Conservation (phyloP, 768 basidiomycete genomes). For the Suillus plorans region DNA sequence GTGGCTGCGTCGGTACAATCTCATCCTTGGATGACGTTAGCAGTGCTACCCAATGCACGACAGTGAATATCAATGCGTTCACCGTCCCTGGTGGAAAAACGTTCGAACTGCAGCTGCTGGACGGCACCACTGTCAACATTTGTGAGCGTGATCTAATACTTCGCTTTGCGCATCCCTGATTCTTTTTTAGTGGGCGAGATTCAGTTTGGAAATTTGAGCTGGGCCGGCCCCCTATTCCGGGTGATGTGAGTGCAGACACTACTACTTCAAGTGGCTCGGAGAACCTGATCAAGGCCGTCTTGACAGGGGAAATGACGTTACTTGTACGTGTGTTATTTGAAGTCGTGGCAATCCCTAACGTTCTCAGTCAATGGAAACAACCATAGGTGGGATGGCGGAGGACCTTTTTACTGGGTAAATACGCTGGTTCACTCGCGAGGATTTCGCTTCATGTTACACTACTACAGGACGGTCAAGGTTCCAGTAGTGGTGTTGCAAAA, state of each 20-base stretch:
- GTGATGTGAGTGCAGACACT: constrained; percentile 37
- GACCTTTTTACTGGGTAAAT: constrained; percentile 43
- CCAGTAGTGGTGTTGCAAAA: constrained; percentile 14
- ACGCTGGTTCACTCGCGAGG: background rate
- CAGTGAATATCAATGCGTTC: constrained; percentile 56
- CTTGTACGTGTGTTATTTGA: constrained; percentile 36
- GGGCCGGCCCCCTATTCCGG: constrained; percentile 55
- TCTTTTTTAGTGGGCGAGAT: constrained; percentile 52
- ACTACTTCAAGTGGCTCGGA: background rate
- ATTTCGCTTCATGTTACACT: background rate
- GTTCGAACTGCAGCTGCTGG: constrained; percentile 44
- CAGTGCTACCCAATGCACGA: constrained; percentile 53
- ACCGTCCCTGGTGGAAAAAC: constrained; percentile 55
- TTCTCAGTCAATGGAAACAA: constrained; percentile 40
- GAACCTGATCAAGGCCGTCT: background rate
- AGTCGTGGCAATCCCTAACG: background rate
- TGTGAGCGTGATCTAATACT: constrained; percentile 35
- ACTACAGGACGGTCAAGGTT: constrained; percentile 28
- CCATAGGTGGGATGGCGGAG: constrained; percentile 41
- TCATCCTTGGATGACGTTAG: constrained; percentile 50
- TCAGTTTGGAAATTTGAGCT: constrained; percentile 49
- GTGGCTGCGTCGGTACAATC: constrained; percentile 51
- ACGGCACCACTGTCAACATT: constrained; percentile 58
- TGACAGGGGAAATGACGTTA: constrained; percentile 46
- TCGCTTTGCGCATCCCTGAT: background rate